Conservation (phyloP, 352 stramenopile genomes). For the Globisporangium solare region DNA sequence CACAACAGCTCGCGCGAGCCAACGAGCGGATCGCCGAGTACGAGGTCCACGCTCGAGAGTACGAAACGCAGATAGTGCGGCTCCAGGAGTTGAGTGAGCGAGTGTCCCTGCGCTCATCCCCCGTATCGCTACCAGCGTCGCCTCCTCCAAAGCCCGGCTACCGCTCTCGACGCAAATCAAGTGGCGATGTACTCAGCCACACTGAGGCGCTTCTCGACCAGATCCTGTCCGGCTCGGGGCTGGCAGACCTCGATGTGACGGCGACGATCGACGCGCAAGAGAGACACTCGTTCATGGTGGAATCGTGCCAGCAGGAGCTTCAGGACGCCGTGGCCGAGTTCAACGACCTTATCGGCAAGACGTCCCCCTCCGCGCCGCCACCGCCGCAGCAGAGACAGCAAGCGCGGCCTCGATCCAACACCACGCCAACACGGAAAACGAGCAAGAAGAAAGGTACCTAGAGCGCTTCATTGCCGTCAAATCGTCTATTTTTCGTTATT, state of each 20-base stretch:
- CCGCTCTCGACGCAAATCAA: conserved; percentile 17
- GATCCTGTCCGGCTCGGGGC: conserved; percentile 34
- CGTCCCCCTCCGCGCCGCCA: not conserved
- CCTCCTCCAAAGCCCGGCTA: conserved; percentile 2
- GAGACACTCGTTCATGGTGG: conserved; percentile 50
- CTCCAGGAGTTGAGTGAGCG: conserved; percentile 28
- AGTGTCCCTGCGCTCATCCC: conserved; percentile 17
- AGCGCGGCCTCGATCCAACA: not conserved
- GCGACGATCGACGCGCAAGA: conserved; percentile 38
- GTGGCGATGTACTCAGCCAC: conserved; percentile 50
- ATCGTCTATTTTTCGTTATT: conserved; percentile 8
- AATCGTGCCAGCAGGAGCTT: conserved; percentile 57
- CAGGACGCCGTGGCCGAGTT: conserved; percentile 58
- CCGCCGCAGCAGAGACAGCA: not conserved
- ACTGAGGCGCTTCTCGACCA: conserved; percentile 46
- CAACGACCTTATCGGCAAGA: conserved; percentile 30
- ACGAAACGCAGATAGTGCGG: conserved; percentile 40
- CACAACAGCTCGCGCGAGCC: conserved; percentile 45
- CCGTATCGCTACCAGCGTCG: not conserved
- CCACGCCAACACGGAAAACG: not conserved
- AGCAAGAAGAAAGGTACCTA: not conserved
- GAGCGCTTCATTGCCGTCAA: not conserved
- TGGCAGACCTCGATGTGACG: conserved; percentile 25
- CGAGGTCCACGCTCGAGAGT: conserved; percentile 35
- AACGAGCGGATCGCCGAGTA: conserved; percentile 45